Base-by-base conservation (phyloP, 345 rosid genomes). In the Streptanthus diversifolius region DNA sequence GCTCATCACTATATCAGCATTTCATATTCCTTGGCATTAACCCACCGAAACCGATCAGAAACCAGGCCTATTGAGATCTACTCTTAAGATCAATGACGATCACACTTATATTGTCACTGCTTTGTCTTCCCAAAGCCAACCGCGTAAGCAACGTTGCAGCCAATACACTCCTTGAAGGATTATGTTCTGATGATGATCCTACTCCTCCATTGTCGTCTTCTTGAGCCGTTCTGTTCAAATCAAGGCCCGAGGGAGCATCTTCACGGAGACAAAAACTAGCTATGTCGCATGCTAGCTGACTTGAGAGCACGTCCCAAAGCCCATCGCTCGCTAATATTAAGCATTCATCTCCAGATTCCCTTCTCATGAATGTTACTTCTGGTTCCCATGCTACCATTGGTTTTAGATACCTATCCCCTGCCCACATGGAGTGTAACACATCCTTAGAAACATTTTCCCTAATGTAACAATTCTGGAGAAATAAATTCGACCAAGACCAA, bases 241-340 rank as follows among this genome's bases (percentile, higher is more conserved):
- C 79, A 33, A 68, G 36, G 1, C 74, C 49, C 43, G 68, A 32
- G 10, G 43, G 40, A 53, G 33, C 5, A 43, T 54, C 74, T 53
- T 71, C 80, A 40, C 62, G 17, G 24, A 89, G 85, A 82, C 93
- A 92, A 39, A 82, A 77, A 7, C 67, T 63, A 57, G 92, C 85
- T 55, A 92, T 79, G 35, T 79, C 73, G 56, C 96, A 88, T 5
- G 90, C 95, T 86, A 88, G 29, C 22, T 90, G 87, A 8, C 68
- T 82, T 1, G 90, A 80, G 57, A 90, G 51, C 18, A 90, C 92
- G 49, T 92, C 96, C 96, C 98, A 90, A 61, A 92, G 69, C 18
- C 92, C 96, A 73, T 90, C 96, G 27, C 89, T 88, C 0, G 92
- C 96, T 25, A 87, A 72, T 29, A 92, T 85, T 63, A 92, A 72